Evolutionary conservation across 1,139 yeast species (phyloP).

Genomic region (Protomyces lactucae-debilis): DNA sequence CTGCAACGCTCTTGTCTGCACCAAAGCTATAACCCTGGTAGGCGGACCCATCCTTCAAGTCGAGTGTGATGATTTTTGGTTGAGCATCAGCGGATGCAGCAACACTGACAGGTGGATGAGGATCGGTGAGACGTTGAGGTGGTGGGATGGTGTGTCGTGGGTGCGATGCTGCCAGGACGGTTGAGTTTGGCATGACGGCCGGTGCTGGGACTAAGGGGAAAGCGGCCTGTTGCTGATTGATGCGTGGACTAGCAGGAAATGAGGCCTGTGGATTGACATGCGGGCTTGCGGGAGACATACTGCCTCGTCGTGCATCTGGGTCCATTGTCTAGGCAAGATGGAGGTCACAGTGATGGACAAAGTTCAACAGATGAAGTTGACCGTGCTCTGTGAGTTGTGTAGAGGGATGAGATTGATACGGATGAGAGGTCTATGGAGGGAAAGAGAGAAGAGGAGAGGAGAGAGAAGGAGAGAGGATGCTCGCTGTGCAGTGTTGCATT

Average conservation of each 20-base stretch:
- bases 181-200: neutral
- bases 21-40: slow-evolving; percentile 98
- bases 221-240: neutral
- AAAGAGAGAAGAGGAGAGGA: neutral
- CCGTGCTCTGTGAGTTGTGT: neutral
- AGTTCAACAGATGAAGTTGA: too few relatives aligned
- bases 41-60: slow-evolving; percentile 82
- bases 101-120: slow-evolving; percentile 19
- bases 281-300: neutral
- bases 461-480: neutral
- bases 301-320: neutral
- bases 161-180: neutral
- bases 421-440: neutral
- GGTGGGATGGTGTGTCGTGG: slow-evolving; percentile 9
- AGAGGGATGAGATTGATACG: neutral
- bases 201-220: slow-evolving; percentile 4
- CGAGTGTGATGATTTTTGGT: slow-evolving; percentile 45
- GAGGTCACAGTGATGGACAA: too few relatives aligned
- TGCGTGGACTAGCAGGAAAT: slow-evolving; percentile 21
- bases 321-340: too few relatives aligned
- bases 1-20: slow-evolving; percentile 82
- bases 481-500: neutral
- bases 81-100: slow-evolving; percentile 8
- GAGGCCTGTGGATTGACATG: neutral
- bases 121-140: neutral